A percentile compares a stretch with the other conserved stretches of the same genome.
Conservation (phyloP, 371 early-diverging fungal genomes). For the Mucor racemosus region DNA sequence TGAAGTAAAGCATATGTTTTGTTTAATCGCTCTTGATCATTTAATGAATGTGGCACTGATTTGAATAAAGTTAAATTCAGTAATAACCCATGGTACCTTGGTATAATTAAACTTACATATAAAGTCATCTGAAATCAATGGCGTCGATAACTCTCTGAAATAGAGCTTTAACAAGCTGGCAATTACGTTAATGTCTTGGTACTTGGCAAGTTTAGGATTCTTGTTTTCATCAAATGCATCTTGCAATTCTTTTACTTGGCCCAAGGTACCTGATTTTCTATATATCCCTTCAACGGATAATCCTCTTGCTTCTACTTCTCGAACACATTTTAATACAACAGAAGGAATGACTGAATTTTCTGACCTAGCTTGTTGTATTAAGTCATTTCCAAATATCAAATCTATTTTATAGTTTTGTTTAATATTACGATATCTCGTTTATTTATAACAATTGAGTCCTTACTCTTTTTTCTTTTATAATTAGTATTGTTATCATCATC, state of each 20-base stretch:
- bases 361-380: slow-evolving; percentile 22
- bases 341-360: slow-evolving; percentile 23
- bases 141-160: slow-evolving; percentile 88
- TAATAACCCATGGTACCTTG: neutral
- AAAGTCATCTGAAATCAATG: slow-evolving; percentile 80
- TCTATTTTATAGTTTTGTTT: neutral
- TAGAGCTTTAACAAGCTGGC: slow-evolving; percentile 94
- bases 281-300: slow-evolving; percentile 74
- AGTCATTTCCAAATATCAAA: slow-evolving; percentile 26
- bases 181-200: slow-evolving; percentile 69
- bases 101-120: slow-evolving; percentile 35
- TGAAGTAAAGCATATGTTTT: slow-evolving; percentile 30
- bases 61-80: neutral
- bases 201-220: slow-evolving; percentile 45
- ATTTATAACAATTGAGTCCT: neutral
- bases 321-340: slow-evolving; percentile 19
- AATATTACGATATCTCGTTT: neutral
- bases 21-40: slow-evolving; percentile 26
- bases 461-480: slow-evolving; percentile 14
- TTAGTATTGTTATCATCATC: neutral
- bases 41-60: slow-evolving; percentile 9
- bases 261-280: slow-evolving; percentile 85
- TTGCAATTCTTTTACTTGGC: slow-evolving; percentile 72
- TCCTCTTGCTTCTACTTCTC: slow-evolving; percentile 28
- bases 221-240: slow-evolving; percentile 52